A percentile compares a stretch with the other conserved stretches of the same genome.
Conservation (phyloP, 495 filamentous ascomycete genomes). For the Trichocladium antarcticum region DNA sequence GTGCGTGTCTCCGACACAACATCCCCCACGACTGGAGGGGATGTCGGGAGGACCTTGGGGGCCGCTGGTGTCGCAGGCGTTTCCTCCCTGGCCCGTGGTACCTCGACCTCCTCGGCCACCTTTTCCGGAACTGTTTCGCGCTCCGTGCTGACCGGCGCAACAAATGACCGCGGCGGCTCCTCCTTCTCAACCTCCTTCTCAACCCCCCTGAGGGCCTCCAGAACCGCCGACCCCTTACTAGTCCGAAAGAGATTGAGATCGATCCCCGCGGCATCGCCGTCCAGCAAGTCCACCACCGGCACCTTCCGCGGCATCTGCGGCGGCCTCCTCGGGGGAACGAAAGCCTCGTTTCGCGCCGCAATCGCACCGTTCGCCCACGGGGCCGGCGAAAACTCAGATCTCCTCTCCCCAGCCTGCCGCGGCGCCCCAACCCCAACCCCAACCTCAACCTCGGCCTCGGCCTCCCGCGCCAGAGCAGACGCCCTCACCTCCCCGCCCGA, state of each 20-base stretch:
- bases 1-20: background rate
- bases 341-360: conserved; percentile 2
- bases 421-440: background rate
- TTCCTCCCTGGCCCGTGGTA: background rate
- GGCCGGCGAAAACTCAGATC: conserved; percentile 1
- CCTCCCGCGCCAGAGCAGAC: background rate
- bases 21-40: background rate
- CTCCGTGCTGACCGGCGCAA: background rate
- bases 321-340: conserved; percentile 1
- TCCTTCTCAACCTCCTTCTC: background rate
- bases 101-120: background rate
- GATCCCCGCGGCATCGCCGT: conserved; percentile 8
- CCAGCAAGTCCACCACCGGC: background rate
- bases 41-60: background rate
- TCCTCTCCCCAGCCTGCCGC: background rate
- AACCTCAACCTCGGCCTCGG: background rate
- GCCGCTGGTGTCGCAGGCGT: background rate
- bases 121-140: background rate
- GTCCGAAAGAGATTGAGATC: conserved; percentile 34
- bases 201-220: conserved; percentile 19
- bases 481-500: background rate
- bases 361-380: conserved; percentile 11
- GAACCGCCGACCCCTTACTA: conserved; percentile 22
- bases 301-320: background rate
- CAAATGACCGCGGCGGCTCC: background rate